These are phyloP conservation scores for Acanthamoeba divionensis DNA, from an alignment of 208 protist genomes.

Conservation along the genomic window DNA sequence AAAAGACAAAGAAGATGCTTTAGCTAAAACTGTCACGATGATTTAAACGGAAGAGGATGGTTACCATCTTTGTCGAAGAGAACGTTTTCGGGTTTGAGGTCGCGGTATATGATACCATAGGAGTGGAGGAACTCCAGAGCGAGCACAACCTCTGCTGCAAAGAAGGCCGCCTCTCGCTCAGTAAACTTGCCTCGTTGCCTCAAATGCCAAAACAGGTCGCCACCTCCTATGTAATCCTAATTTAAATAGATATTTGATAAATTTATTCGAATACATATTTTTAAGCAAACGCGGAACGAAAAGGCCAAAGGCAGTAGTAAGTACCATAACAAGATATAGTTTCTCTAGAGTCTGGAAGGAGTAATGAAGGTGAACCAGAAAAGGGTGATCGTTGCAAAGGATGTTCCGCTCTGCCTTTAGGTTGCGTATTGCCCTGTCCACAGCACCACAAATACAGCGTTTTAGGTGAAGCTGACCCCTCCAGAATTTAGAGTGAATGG, in stretches of 20 bases:
- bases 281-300: no score
- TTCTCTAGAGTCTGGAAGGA: constrained; percentile 68
- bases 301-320: constrained; percentile 19
- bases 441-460: background rate
- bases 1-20: constrained; percentile 60
- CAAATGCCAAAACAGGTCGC: constrained; percentile 82
- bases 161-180: constrained; percentile 69
- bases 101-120: constrained; percentile 66
- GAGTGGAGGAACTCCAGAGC: constrained; percentile 82
- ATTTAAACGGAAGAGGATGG: constrained; percentile 60
- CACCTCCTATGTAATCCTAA: constrained; percentile 71
- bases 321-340: constrained; percentile 55
- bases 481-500: background rate
- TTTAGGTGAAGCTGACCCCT: background rate
- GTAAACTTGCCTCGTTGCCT: constrained; percentile 74
- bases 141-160: constrained; percentile 86
- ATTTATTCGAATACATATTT: no score
- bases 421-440: background rate
- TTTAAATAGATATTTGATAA: no score
- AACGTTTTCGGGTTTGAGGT: constrained; percentile 7
- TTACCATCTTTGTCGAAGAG: constrained; percentile 61
- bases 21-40: constrained; percentile 56
- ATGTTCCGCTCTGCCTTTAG: constrained; percentile 52
- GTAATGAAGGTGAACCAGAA: constrained; percentile 69
- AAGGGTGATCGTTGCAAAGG: constrained; percentile 49